phyloP scores from a whole-genome alignment of 257 asterid genomes.

The Fraxinus anomala region DNA sequence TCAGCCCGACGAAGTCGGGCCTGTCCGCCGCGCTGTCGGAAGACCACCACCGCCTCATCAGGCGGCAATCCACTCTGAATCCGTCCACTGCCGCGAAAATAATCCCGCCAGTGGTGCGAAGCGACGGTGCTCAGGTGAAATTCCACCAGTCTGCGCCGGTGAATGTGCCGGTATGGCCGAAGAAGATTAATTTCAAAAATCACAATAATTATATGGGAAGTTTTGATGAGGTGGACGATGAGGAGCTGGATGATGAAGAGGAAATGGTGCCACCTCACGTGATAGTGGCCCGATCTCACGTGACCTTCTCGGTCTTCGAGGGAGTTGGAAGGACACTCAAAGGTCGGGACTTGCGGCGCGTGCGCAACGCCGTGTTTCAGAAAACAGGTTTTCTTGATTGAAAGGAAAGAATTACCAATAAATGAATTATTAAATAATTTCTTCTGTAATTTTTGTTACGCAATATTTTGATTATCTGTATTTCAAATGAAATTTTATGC shows the following conservation, averaged over 20 bases:
- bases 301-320: constrained; percentile 86
- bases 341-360: constrained; percentile 81
- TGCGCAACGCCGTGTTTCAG: constrained; percentile 86
- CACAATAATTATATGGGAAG: constrained; percentile 18
- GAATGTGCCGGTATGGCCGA: constrained; percentile 73
- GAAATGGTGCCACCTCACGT: constrained; percentile 95
- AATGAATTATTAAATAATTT: not conserved
- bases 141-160: constrained; percentile 85
- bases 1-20: constrained; percentile 47
- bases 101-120: constrained; percentile 35
- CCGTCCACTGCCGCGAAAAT: constrained; percentile 39
- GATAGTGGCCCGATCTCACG: constrained; percentile 87
- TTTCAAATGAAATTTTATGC: not conserved
- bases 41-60: constrained; percentile 43
- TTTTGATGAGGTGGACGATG: constrained; percentile 52
- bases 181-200: constrained; percentile 16
- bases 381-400: constrained; percentile 81
- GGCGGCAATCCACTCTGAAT: constrained; percentile 54
- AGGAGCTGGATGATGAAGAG: constrained; percentile 34
- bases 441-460: not conserved
- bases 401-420: not conserved
- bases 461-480: not conserved
- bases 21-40: constrained; percentile 66
- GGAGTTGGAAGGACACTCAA: constrained; percentile 88
- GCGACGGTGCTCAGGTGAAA: constrained; percentile 37